Evolutionary conservation across 148 eudicot species (phyloP).

Genomic region (Camellia japonica): DNA sequence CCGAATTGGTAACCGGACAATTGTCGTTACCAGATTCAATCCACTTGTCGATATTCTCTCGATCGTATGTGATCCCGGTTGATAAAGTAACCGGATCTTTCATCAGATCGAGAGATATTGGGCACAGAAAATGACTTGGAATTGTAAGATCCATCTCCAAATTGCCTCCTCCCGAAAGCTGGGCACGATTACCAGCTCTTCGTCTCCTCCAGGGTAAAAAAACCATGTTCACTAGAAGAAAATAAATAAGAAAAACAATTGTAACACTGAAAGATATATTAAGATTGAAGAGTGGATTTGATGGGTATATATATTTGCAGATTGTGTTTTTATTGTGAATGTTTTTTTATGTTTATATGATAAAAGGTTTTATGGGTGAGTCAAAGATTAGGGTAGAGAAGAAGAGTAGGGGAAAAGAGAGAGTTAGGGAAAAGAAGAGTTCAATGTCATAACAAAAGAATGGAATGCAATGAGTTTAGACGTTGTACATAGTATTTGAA

Average conservation of each 20-base stretch:
- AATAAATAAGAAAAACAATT: neutral
- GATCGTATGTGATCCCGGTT: conserved; percentile 82
- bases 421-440: neutral
- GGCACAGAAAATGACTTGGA: conserved; percentile 70
- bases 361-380: conserved; percentile 11
- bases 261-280: neutral
- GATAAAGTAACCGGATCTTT: conserved; percentile 86
- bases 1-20: conserved; percentile 78
- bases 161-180: neutral
- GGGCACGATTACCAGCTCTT: conserved; percentile 24
- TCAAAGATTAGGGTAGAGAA: conserved; percentile 17
- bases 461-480: neutral
- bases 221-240: conserved; percentile 24
- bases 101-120: conserved; percentile 86
- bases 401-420: neutral
- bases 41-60: conserved; percentile 82
- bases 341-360: neutral
- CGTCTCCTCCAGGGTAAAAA: conserved; percentile 49
- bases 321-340: no score
- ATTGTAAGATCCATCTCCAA: conserved; percentile 38
- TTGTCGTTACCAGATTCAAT: conserved; percentile 61
- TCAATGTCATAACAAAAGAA: conserved; percentile 14
- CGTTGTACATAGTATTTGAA: conserved; percentile 12
- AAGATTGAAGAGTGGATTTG: neutral
- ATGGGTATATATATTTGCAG: neutral